Base-by-base conservation (phyloP, 176 grass and related monocot genomes). In the Aegilops tauschii region DNA sequence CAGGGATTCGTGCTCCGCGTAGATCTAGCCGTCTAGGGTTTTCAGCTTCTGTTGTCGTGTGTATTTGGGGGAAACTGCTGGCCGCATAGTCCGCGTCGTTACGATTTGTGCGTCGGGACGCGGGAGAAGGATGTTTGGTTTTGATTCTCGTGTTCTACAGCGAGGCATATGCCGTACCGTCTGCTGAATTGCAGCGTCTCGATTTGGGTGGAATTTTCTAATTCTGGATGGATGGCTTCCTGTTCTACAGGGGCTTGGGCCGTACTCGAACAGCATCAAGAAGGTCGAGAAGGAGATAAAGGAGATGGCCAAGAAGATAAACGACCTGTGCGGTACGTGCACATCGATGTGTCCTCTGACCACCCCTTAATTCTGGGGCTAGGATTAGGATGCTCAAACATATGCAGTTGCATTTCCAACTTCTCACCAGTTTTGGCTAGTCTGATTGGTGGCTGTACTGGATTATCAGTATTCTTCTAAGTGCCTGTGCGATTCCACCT, bases 201-300 rank as follows among this genome's bases (percentile, higher is more conserved):
- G 34, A 71, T 39, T 71, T 72, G 36, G 25, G 7, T 50, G 1
- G 4, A 50, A 1, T 50, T 76, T 76, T 49, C 71, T 76, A 27
- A 76, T 31, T 52, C 20, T 52, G 44, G 12, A 16, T 40, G 9
- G 27, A 44, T 30, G 23, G 2, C 44, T 52, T 52, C 1, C 21
- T 69, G n/a, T 2, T 79, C 2, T 0, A 47, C 85, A 98, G 95
- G 95, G 95, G 9, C 86, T 98, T 50, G 93, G 93, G 10, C 95
- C 95, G 9, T 98, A 98, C 83, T 98, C 95, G 36, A 88, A 80
- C 23, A 98, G 81, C 81, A 95, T 95, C 9, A 95, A 98, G 90
- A 93, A 87, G 78, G 92, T 75, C 1, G 95, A 98, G 83, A 98
- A 98, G 90, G 95, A 98, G 73, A 98, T 98, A 35, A 98, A 98